Conservation (phyloP, 805 yeast species). For the Blastobotrys mokoenaii region DNA sequence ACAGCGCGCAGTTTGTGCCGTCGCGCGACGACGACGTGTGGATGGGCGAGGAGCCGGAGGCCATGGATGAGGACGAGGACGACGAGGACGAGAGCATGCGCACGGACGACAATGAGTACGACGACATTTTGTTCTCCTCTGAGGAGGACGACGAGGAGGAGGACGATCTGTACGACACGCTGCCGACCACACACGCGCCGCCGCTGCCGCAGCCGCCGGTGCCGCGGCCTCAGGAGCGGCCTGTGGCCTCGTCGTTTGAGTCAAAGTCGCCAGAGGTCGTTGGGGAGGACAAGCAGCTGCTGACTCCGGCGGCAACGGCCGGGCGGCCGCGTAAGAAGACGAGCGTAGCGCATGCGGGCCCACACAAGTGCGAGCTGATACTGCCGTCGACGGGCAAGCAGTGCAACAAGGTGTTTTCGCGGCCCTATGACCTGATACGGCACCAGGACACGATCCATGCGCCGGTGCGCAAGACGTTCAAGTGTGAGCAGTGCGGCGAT, state of each 20-base stretch:
- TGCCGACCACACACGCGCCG: background rate
- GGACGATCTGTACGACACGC: conserved; percentile 6
- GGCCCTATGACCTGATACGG: conserved; percentile 90
- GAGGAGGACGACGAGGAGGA: conserved; percentile 9
- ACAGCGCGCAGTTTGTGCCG: conserved; percentile 7
- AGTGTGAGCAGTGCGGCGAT: conserved; percentile 80
- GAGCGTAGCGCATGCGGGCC: conserved; percentile 2
- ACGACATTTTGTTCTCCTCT: conserved; percentile 1
- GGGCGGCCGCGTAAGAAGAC: conserved; percentile 1
- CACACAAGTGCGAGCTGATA: conserved; percentile 14
- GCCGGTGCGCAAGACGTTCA: conserved; percentile 70
- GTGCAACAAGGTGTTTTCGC: conserved; percentile 74
- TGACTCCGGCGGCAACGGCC: background rate
- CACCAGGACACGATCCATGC: conserved; percentile 97
- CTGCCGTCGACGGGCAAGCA: conserved; percentile 49
- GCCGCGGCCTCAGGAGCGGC: background rate
- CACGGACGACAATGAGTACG: conserved; percentile 13
- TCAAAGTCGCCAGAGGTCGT: no score
- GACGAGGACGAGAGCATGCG: conserved; percentile 15
- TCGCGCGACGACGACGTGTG: background rate
- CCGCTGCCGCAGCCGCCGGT: background rate
- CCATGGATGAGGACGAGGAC: conserved; percentile 9
- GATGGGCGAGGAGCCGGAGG: conserved; percentile 4
- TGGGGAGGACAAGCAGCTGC: no score
- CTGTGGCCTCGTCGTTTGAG: background rate